Base-by-base conservation (phyloP, 768 basidiomycete species). In the Russula foetens region DNA sequence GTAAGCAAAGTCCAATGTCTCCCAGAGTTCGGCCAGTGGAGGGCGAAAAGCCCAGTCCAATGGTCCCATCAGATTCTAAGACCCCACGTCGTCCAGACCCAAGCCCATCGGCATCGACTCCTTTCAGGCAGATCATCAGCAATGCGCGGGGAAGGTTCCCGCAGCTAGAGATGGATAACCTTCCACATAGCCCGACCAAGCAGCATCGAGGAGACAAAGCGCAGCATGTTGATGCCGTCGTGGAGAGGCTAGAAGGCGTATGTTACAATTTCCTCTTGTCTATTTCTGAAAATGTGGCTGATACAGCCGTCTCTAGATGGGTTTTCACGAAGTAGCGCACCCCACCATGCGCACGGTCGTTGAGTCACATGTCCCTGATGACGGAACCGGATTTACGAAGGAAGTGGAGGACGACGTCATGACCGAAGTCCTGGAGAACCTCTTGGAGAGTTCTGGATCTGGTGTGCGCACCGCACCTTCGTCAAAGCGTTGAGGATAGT, bases 341-440 rank as follows among this genome's bases (percentile, higher is more conserved):
- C 82, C 85, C 39, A 74, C 74, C 26, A 71, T 88, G 61, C 72
- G 73, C 5, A 71, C 69, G 1, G 82, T 80, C 67, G 79, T 87
- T 59, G 77, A 75, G 69, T 73, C 56, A 8, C 63, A 55, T 33
- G 28, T 66, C 21, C 60, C 65, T 14, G 17, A 75, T 76, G 62
- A 63, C 84, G 60, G 78, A 77, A 12, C 58, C 60, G n/a, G 74
- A 72, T 59, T 79, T 11, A 75, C 73, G 26, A 83, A 81, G 65
- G 85, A 85, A 11, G 71, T 70, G 1, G 86, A 88, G 69, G 85
- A 86, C 65, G 79, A 85, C 56, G 79, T 87, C 54, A 82, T 86
- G 33, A 85, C 84, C 14, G 81, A 75, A 7, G 64, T 88, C 63
- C 70, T 88, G 33, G 85, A 88, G 65, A 81, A 81, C 45, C 72